Evolutionary conservation across 805 yeast species (phyloP).

Genomic region (Yamadazyma takamatsuzukensis): DNA sequence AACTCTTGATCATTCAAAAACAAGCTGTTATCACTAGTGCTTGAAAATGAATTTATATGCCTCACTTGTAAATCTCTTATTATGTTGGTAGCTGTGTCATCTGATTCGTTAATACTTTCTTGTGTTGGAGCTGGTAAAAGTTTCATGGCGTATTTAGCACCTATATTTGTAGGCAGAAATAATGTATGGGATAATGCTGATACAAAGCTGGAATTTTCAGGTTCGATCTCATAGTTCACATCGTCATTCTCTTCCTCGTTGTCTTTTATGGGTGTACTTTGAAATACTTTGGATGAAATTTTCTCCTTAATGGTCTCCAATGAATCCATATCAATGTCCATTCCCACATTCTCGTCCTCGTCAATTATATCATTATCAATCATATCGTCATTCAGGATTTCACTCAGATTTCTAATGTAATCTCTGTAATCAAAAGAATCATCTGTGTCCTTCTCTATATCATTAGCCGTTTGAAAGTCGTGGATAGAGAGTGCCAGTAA

Average conservation of each 20-base stretch:
- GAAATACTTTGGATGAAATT: conserved; percentile 1
- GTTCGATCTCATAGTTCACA: conserved; percentile 5
- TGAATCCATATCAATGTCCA: conserved; percentile 10
- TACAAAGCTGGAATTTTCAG: conserved; percentile 15
- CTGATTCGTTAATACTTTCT: conserved; percentile 21
- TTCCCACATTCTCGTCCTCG: conserved; percentile 3
- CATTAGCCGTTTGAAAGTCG: conserved; percentile 9
- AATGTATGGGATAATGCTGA: conserved; percentile 13
- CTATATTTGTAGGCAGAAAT: conserved; percentile 36
- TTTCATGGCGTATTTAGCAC: conserved; percentile 36
- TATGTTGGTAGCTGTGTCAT: conserved; percentile 16
- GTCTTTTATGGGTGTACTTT: conserved; percentile 6
- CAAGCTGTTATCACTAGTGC: conserved; percentile 11
- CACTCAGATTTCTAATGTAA: neutral
- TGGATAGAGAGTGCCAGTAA: conserved; percentile 11
- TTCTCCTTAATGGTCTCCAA: conserved; percentile 5
- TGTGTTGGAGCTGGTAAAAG: conserved; percentile 22
- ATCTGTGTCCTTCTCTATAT: conserved; percentile 1
- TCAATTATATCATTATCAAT: conserved; percentile 1
- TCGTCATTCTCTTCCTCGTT: conserved; percentile 4
- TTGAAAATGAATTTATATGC: conserved; percentile 14
- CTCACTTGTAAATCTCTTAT: conserved; percentile 4
- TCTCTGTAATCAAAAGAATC: too few relatives aligned
- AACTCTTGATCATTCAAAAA: conserved; percentile 10
- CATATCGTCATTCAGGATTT: conserved; percentile 4